Conservation (phyloP, 305 asterid species). For the Fraxinus greggii region DNA sequence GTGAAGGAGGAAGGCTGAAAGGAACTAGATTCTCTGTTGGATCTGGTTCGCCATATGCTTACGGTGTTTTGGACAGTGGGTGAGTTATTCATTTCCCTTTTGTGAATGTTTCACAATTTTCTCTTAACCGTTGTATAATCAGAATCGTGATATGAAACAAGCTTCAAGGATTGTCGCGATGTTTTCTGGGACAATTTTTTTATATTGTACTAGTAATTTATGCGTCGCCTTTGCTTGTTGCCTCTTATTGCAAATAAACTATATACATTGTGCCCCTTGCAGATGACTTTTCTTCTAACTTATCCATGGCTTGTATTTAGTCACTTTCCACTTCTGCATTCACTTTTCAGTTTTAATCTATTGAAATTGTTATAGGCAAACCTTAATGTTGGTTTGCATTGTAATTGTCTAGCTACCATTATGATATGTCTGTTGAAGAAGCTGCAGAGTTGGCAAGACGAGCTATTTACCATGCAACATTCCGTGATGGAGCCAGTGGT, state of each 20-base stretch:
- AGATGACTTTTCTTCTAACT: neutral
- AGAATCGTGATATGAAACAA: neutral
- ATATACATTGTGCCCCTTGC: neutral
- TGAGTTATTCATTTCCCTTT: conserved; percentile 30
- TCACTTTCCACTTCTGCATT: neutral
- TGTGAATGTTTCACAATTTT: neutral
- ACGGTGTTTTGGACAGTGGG: conserved; percentile 96
- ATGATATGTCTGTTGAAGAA: conserved; percentile 81
- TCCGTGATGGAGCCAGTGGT: conserved; percentile 97
- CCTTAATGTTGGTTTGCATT: neutral
- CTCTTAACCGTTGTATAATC: neutral
- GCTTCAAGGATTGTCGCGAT: neutral
- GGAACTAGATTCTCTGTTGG: conserved; percentile 95
- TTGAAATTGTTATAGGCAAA: neutral
- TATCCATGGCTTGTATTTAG: neutral
- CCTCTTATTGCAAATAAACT: neutral
- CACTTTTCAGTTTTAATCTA: neutral
- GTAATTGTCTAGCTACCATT: conserved; percentile 50
- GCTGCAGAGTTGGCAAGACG: conserved; percentile 93
- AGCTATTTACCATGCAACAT: conserved; percentile 89
- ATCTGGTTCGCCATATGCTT: conserved; percentile 96
- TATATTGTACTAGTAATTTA: neutral
- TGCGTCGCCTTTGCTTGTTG: neutral
- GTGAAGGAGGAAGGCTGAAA: conserved; percentile 96
- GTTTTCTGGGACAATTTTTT: neutral